Percentiles rank a stretch among this genome's conserved stretches.
phyloP scores from a whole-genome alignment of 495 filamentous ascomycete species.

The Ascobolus immersus region DNA sequence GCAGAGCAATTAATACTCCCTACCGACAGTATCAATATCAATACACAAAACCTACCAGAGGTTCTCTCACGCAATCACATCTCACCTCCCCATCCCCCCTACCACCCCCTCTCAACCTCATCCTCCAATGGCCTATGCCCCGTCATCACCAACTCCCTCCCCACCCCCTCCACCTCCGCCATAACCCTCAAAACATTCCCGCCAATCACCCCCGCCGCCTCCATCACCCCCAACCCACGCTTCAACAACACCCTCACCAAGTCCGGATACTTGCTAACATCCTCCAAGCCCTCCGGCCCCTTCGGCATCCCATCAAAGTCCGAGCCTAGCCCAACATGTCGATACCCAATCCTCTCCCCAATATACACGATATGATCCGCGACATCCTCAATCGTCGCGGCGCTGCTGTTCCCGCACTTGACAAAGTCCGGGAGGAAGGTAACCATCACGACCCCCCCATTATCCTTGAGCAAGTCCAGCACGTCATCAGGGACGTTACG shows the following conservation, averaged over 20 bases:
- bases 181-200: constrained; percentile 1
- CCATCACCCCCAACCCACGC: constrained; percentile 32
- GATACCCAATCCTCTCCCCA: constrained; percentile 40
- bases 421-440: constrained; percentile 64
- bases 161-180: not conserved
- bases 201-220: not conserved
- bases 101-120: no score
- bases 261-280: constrained; percentile 64
- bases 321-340: constrained; percentile 47
- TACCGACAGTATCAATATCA: no score
- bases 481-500: constrained; percentile 51
- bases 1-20: no score
- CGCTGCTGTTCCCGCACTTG: constrained; percentile 41
- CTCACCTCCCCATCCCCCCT: no score
- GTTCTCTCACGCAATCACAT: no score
- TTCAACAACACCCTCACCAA: constrained; percentile 47
- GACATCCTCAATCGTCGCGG: constrained; percentile 56
- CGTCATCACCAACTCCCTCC: not conserved
- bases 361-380: constrained; percentile 49
- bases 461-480: constrained; percentile 33
- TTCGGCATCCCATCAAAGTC: constrained; percentile 47
- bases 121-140: not conserved
- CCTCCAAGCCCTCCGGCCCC: constrained; percentile 39
- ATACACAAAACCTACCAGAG: no score
- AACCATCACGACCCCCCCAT: constrained; percentile 43